A percentile compares a stretch with the other conserved stretches of the same genome.
These are phyloP conservation scores for Parathielavia appendiculata DNA, from an alignment of 495 filamentous ascomycete species.

Conservation along the genomic window DNA sequence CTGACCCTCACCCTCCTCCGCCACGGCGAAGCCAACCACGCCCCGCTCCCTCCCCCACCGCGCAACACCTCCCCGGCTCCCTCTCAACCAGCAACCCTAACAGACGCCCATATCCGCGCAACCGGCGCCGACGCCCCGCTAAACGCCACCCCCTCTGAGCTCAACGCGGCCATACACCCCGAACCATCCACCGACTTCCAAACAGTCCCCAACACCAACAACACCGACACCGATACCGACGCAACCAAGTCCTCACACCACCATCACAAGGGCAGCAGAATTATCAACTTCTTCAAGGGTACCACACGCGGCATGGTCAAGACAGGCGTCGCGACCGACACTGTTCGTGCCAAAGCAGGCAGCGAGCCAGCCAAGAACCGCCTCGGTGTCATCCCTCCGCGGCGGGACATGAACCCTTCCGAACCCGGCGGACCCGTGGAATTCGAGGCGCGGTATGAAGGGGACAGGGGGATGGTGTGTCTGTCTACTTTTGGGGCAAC, in stretches of 20 bases:
- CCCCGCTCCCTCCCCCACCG: constrained; percentile 77
- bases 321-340: constrained; percentile 64
- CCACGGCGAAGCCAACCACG: constrained; percentile 76
- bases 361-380: constrained; percentile 62
- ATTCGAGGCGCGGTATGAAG: constrained; percentile 67
- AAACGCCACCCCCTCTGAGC: constrained; percentile 40
- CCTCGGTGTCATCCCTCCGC: constrained; percentile 50
- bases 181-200: constrained; percentile 33
- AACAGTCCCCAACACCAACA: constrained; percentile 26
- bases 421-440: constrained; percentile 71
- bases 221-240: constrained; percentile 49
- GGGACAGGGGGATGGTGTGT: constrained; percentile 66
- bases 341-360: constrained; percentile 59
- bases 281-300: constrained; percentile 64
- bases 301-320: constrained; percentile 63
- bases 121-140: constrained; percentile 38
- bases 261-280: constrained; percentile 43
- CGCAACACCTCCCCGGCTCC: constrained; percentile 50
- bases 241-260: constrained; percentile 29
- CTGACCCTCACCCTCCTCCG: constrained; percentile 80
- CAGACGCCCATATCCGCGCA: constrained; percentile 41
- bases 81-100: constrained; percentile 43
- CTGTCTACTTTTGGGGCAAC: constrained; percentile 55
- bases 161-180: constrained; percentile 36
- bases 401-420: too few species aligned